Conservation (phyloP, 306 rosid genomes). For the Canavalia ensiformis region DNA sequence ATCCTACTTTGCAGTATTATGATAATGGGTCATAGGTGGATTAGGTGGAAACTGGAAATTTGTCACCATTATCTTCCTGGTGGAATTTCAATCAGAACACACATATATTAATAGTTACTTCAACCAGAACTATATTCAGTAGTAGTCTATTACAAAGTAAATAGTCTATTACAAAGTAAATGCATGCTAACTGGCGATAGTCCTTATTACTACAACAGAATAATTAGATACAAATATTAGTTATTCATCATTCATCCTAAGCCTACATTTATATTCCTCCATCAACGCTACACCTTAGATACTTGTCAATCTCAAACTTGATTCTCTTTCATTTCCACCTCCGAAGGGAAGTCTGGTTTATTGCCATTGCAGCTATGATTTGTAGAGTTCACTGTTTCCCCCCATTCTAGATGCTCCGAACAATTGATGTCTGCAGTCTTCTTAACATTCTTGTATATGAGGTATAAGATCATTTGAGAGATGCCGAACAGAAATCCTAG, state of each 20-base stretch:
- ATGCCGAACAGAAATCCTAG: constrained; percentile 71
- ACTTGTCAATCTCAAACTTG: constrained; percentile 36
- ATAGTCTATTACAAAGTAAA: constrained; percentile 32
- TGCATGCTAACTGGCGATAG: constrained; percentile 33
- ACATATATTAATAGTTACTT: neutral
- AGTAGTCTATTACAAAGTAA: constrained; percentile 33
- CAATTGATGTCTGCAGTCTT: constrained; percentile 11
- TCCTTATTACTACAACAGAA: constrained; percentile 14
- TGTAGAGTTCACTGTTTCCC: constrained; percentile 14
- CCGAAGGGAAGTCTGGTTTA: constrained; percentile 30
- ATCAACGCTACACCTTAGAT: neutral
- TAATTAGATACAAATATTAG: constrained; percentile 28
- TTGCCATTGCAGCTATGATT: constrained; percentile 28
- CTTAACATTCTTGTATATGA: constrained; percentile 55
- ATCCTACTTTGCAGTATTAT: neutral
- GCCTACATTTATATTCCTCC: constrained; percentile 29
- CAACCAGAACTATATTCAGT: constrained; percentile 23
- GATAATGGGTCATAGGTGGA: neutral
- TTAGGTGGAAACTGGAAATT: constrained; percentile 6
- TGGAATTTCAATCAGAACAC: constrained; percentile 1
- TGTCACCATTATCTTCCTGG: neutral
- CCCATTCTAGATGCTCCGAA: constrained; percentile 29
- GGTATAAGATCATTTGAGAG: constrained; percentile 64
- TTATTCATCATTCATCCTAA: constrained; percentile 43
- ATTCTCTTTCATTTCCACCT: constrained; percentile 52